Base-by-base conservation (phyloP, 768 basidiomycete species). In the Lactifluus pinguis region DNA sequence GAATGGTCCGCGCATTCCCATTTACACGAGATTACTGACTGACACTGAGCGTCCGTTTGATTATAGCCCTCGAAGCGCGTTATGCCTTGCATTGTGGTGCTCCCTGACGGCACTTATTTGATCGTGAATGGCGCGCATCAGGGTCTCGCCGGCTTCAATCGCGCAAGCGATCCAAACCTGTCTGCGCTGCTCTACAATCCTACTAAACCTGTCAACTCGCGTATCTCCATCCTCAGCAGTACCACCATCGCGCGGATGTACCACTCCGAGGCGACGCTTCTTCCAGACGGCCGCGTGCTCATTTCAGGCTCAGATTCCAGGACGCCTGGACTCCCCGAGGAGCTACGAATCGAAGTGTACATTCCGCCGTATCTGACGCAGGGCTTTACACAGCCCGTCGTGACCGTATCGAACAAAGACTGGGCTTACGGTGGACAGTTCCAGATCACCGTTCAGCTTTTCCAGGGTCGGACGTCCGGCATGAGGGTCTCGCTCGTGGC, bases 321-420 rank as follows among this genome's bases (percentile, higher is more conserved):
- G 68, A 83, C 83, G 15, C 55, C 64, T 57, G 76, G 75, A 39
- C 87, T 83, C 67, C 83, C 85, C 0, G 84, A 93, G 64, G 90
- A 95, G 69, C 86, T 90, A 72, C 80, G 92, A 13, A 80, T 80
- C 64, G 79, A 87, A 70, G 84, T 86, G 30, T 97, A 95, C 74
- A 80, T 89, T 67, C 95, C 95, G 6, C 90, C 89, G 15, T 98
- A 95, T 72, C 79, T 92, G 61, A 83, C 74, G 63, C 72, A 80
- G 63, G 87, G 87, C 10, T 73, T 78, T 62, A 70, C 64, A 5
- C 87, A 86, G 59, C 93, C 88, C 0, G 75, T 72, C 47, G 87
- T 83, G 69, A 82, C 76, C 21, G 76, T 88, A 48, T 65, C 76
- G 0, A 69, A 76, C 59, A 80, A 76, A 11, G 88, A 92, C 68